Evolutionary conservation across 75 land plant genomes (phyloP).

Genomic region (Cryptomeria japonica): DNA sequence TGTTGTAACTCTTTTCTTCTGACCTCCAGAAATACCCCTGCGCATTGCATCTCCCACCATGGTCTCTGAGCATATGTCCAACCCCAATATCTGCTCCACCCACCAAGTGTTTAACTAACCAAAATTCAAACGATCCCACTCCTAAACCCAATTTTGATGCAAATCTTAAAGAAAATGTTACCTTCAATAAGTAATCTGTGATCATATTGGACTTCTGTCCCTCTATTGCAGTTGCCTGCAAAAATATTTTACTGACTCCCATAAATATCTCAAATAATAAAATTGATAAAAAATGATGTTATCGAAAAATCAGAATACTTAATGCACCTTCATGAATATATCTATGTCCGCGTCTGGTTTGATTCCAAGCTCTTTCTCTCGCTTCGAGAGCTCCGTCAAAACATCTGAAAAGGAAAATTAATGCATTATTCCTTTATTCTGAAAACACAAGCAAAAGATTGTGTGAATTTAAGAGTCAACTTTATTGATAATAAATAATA

Average conservation of each 20-base stretch:
- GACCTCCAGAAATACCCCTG: slow-evolving; percentile 83
- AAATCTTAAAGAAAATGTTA: background rate
- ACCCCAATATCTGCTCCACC: slow-evolving; percentile 58
- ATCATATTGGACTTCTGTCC: slow-evolving; percentile 56
- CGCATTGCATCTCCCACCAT: slow-evolving; percentile 70
- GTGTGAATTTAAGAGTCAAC: background rate
- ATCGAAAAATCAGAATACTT: background rate
- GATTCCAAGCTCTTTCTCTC: background rate
- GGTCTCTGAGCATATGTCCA: slow-evolving; percentile 75
- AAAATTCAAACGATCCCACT: background rate
- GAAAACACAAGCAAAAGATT: background rate
- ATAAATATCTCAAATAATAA: background rate
- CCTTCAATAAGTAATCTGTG: slow-evolving; percentile 65
- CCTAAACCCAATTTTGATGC: background rate
- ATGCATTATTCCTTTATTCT: background rate
- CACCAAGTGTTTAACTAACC: background rate
- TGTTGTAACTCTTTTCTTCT: slow-evolving; percentile 79
- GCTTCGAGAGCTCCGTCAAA: background rate
- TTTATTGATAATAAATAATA: background rate
- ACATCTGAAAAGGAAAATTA: background rate
- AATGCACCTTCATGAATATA: background rate
- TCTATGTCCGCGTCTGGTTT: slow-evolving; percentile 2
- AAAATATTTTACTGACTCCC: background rate
- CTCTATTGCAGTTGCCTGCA: slow-evolving; percentile 22
- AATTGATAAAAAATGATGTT: background rate